Percentiles rank a stretch among this genome's conserved stretches.
Evolutionary conservation across 1,139 yeast genomes (phyloP).

Genomic region (Kodamaea ohmeri): DNA sequence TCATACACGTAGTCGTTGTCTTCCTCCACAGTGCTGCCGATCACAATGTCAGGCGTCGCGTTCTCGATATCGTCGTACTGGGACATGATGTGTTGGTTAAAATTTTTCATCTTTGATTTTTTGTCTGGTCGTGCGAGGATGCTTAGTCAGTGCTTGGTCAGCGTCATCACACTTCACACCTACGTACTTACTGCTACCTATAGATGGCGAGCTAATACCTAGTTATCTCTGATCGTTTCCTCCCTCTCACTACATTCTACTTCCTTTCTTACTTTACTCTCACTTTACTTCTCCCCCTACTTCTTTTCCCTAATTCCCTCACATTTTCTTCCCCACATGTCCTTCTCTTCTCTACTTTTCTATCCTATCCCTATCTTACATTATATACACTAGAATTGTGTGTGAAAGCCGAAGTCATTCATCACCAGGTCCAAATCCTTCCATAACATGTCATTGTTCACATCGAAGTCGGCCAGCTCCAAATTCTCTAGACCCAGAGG

Average conservation of each 20-base stretch:
- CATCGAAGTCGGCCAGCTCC: slow-evolving; percentile 35
- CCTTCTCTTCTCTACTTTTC: neutral
- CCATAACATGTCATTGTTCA: slow-evolving; percentile 69
- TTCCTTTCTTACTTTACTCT: too few species aligned
- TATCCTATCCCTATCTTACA: neutral
- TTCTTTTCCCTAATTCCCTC: too few species aligned
- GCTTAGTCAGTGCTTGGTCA: too few species aligned
- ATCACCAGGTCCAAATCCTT: slow-evolving; percentile 87
- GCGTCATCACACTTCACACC: too few species aligned
- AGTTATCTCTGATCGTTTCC: too few species aligned
- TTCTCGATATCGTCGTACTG: slow-evolving; percentile 70
- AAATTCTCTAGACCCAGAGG: slow-evolving; percentile 34
- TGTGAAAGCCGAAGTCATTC: slow-evolving; percentile 90
- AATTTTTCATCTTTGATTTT: too few species aligned
- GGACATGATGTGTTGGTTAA: slow-evolving; percentile 30
- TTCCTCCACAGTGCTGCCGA: slow-evolving; percentile 63
- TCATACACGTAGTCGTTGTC: slow-evolving; percentile 42
- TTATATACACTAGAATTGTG: too few species aligned
- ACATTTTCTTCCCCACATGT: too few species aligned
- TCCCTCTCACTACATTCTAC: too few species aligned
- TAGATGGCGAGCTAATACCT: too few species aligned
- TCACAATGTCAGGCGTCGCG: slow-evolving; percentile 80
- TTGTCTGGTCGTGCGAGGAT: slow-evolving; percentile 1
- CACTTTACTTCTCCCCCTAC: neutral
- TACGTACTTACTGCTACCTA: too few species aligned